phyloP scores from a whole-genome alignment of 495 filamentous ascomycete species.

The Penicillium longicatenatum region DNA sequence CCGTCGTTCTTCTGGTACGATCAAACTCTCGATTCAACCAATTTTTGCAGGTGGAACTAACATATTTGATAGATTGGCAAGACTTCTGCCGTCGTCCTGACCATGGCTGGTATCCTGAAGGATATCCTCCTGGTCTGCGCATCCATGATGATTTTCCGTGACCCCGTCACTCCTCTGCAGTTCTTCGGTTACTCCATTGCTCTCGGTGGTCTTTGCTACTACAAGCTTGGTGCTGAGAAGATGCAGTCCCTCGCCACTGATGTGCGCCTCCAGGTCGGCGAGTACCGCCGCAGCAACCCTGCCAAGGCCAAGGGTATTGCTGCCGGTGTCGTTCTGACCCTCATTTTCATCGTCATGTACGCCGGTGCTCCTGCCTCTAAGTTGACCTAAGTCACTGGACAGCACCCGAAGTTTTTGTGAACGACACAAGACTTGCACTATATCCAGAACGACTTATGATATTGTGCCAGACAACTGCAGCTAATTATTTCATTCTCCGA shows the following conservation, averaged over 20 bases:
- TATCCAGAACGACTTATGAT: constrained; percentile 5
- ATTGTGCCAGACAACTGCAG: constrained; percentile 10
- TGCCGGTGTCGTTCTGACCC: constrained; percentile 52
- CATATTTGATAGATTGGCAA: constrained; percentile 64
- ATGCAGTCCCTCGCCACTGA: constrained; percentile 68
- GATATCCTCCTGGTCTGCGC: constrained; percentile 88
- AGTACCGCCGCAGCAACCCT: constrained; percentile 59
- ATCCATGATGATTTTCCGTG: constrained; percentile 85
- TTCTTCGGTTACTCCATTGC: constrained; percentile 91
- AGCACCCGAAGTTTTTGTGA: neutral
- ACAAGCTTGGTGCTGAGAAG: constrained; percentile 83
- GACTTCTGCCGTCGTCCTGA: constrained; percentile 91
- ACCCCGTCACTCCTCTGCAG: constrained; percentile 76
- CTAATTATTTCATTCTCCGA: constrained; percentile 7
- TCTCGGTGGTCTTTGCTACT: constrained; percentile 83
- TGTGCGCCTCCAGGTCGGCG: constrained; percentile 51
- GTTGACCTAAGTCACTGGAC: constrained; percentile 21
- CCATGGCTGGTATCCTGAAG: constrained; percentile 93
- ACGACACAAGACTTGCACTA: constrained; percentile 3
- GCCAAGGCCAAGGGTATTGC: constrained; percentile 67
- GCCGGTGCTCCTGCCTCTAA: constrained; percentile 28
- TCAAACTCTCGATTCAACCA: neutral
- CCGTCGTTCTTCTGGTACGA: constrained; percentile 71
- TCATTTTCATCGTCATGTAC: constrained; percentile 63
- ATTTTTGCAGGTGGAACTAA: neutral